Evolutionary conservation across 1,284 basidiomycete species (phyloP).

Genomic region (Schizopora paradoxa): DNA sequence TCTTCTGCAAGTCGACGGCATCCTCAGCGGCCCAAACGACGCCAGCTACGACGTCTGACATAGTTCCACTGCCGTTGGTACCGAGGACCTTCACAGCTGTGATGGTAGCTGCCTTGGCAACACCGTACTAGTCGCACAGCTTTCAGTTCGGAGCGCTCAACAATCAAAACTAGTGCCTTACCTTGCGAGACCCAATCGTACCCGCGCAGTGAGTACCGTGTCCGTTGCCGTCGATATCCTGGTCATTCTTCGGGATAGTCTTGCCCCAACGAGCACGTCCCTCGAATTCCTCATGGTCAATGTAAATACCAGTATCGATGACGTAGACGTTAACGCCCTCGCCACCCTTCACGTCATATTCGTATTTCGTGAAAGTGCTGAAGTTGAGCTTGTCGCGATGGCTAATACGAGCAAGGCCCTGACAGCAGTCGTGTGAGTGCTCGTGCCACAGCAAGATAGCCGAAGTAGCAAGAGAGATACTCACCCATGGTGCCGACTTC

Average conservation of each 20-base stretch:
- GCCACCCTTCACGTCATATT: conserved; percentile 72
- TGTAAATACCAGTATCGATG: conserved; percentile 86
- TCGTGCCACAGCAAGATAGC: conserved; percentile 2
- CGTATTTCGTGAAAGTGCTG: conserved; percentile 84
- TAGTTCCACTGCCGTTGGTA: conserved; percentile 88
- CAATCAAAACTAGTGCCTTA: background rate
- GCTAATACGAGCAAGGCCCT: conserved; percentile 94
- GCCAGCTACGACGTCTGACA: conserved; percentile 91
- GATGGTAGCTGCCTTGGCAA: conserved; percentile 90
- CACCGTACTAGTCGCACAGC: conserved; percentile 58
- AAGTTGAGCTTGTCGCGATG: conserved; percentile 80
- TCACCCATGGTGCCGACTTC: conserved; percentile 86
- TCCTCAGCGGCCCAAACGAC: conserved; percentile 77
- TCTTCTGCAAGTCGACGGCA: conserved; percentile 41
- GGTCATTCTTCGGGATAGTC: conserved; percentile 75
- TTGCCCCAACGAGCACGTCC: conserved; percentile 82
- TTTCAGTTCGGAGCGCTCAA: background rate
- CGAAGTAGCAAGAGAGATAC: conserved; percentile 25
- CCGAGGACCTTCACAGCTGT: conserved; percentile 98
- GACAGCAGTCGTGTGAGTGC: conserved; percentile 8
- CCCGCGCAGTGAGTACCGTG: conserved; percentile 83
- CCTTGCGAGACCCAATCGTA: conserved; percentile 66
- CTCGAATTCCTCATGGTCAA: conserved; percentile 83
- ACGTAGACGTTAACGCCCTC: conserved; percentile 89
- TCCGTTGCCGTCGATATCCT: conserved; percentile 71